Conservation (phyloP, 1,284 basidiomycete species). For the Phlebopus sp. region DNA sequence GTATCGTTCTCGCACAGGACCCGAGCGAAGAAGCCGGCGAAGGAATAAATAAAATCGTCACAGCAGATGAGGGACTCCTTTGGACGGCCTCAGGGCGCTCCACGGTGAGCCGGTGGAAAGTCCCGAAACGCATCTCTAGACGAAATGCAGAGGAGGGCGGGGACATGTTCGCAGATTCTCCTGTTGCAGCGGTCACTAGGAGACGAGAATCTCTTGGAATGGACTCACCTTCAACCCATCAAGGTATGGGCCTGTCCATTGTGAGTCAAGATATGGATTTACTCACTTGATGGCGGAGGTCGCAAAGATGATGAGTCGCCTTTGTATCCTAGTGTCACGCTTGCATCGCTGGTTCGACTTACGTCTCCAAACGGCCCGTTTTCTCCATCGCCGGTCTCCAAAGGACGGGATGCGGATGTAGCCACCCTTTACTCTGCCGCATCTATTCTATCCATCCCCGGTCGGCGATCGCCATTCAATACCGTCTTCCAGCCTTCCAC, state of each 20-base stretch:
- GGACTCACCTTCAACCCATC: slow-evolving; percentile 17
- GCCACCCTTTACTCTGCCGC: slow-evolving; percentile 83
- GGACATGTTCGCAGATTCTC: slow-evolving; percentile 15
- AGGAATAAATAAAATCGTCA: slow-evolving; percentile 84
- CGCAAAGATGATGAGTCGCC: slow-evolving; percentile 21
- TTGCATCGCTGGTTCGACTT: slow-evolving; percentile 76
- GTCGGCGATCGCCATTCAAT: slow-evolving; percentile 37
- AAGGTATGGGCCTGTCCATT: slow-evolving; percentile 19
- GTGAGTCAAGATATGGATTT: neutral
- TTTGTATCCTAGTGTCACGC: slow-evolving; percentile 52
- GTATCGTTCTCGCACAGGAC: slow-evolving; percentile 81
- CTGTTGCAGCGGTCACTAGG: slow-evolving; percentile 8
- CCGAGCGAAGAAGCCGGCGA: slow-evolving; percentile 40
- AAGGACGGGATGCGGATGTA: slow-evolving; percentile 65
- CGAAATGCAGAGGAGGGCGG: slow-evolving; percentile 13
- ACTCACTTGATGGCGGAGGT: slow-evolving; percentile 21
- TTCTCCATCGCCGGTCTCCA: slow-evolving; percentile 37
- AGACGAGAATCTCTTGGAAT: slow-evolving; percentile 21
- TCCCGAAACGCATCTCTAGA: slow-evolving; percentile 18
- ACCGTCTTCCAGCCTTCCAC: slow-evolving; percentile 34
- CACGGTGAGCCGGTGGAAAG: slow-evolving; percentile 78
- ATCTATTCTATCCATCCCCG: slow-evolving; percentile 69
- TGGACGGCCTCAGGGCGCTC: slow-evolving; percentile 91
- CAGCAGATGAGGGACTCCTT: slow-evolving; percentile 81
- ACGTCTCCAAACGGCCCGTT: slow-evolving; percentile 77